phyloP scores from a whole-genome alignment of 495 filamentous ascomycete species.

The Jackrogersella minutella region DNA sequence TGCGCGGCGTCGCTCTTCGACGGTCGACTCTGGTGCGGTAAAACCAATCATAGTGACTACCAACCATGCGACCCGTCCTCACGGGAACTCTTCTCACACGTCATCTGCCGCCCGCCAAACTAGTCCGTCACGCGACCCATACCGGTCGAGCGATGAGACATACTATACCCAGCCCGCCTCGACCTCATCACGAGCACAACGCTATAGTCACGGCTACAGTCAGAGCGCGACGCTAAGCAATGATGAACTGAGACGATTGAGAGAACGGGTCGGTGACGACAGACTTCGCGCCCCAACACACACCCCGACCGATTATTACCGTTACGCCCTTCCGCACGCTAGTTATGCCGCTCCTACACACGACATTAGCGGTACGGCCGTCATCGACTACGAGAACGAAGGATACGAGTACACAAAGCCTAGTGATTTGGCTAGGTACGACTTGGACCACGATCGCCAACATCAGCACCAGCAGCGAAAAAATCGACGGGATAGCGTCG shows the following conservation, averaged over 20 bases:
- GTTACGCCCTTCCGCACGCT: constrained; percentile 45
- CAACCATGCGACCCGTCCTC: constrained; percentile 41
- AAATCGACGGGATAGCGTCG: constrained; percentile 59
- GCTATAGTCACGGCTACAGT: constrained; percentile 40
- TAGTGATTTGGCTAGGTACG: constrained; percentile 72
- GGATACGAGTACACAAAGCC: constrained; percentile 78
- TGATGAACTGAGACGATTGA: constrained; percentile 55
- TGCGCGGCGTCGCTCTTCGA: constrained; percentile 50
- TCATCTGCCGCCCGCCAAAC: constrained; percentile 45
- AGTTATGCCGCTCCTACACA: constrained; percentile 42
- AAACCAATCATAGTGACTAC: constrained; percentile 61
- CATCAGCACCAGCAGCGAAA: constrained; percentile 52
- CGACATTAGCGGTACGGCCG: constrained; percentile 46
- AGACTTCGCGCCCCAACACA: constrained; percentile 43
- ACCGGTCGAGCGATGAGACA: constrained; percentile 58
- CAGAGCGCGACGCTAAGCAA: constrained; percentile 51
- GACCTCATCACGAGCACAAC: constrained; percentile 50
- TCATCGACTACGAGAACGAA: constrained; percentile 69
- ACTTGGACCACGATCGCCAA: constrained; percentile 60
- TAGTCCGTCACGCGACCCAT: constrained; percentile 58
- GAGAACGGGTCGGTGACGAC: constrained; percentile 55
- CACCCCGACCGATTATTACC: constrained; percentile 49
- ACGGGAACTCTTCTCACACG: constrained; percentile 39
- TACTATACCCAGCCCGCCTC: constrained; percentile 61
- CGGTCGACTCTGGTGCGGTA: constrained; percentile 44